These are phyloP conservation scores for Orbilia quercus DNA, from an alignment of 2,329 filamentous ascomycete species.

Conservation along the genomic window DNA sequence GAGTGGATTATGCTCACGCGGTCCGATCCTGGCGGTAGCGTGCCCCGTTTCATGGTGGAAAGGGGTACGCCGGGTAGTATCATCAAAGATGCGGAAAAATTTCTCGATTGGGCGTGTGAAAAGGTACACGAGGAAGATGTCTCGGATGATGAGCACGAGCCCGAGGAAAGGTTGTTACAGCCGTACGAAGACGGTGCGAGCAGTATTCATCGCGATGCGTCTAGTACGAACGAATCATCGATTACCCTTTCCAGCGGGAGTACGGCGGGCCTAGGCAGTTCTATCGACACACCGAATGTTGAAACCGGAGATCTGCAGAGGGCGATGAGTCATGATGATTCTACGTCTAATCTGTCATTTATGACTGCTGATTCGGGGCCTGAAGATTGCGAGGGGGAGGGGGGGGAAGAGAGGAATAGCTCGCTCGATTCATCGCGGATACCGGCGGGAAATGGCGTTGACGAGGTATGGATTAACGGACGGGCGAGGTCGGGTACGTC, in stretches of 20 bases:
- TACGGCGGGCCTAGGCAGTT: not conserved
- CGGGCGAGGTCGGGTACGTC: conserved; percentile 56
- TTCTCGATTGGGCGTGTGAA: conserved; percentile 78
- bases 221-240: conserved; percentile 34
- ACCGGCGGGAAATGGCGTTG: conserved; percentile 55
- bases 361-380: conserved; percentile 57
- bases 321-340: conserved; percentile 44
- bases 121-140: conserved; percentile 64
- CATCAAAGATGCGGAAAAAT: conserved; percentile 80
- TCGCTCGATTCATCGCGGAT: conserved; percentile 34
- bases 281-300: conserved; percentile 52
- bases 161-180: conserved; percentile 18
- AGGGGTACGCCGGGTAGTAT: conserved; percentile 85
- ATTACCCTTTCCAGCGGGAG: conserved; percentile 28
- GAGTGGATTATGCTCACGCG: conserved; percentile 95
- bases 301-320: conserved; percentile 40
- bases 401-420: conserved; percentile 40
- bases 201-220: not conserved
- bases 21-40: conserved; percentile 87
- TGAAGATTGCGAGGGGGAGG: conserved; percentile 61
- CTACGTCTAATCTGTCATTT: conserved; percentile 48
- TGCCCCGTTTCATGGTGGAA: conserved; percentile 91
- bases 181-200: conserved; percentile 33
- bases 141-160: conserved; percentile 55
- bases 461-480: conserved; percentile 59